Evolutionary conservation across 1,284 basidiomycete genomes (phyloP).

Genomic region (Cryptococcus sp.): DNA sequence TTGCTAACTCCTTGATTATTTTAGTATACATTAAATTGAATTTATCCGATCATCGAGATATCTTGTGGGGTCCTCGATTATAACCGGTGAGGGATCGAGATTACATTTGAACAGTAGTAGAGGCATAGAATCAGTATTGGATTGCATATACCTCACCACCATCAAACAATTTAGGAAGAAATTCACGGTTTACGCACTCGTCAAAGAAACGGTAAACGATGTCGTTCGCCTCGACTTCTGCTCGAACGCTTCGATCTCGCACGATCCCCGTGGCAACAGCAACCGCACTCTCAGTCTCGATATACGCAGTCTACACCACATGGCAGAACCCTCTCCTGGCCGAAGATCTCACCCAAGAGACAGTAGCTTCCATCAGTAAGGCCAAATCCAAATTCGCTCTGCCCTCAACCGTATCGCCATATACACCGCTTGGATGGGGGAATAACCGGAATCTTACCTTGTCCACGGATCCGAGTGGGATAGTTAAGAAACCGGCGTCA

Average conservation of each 20-base stretch:
- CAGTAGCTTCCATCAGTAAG: constrained; percentile 7
- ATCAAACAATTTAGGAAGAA: not conserved
- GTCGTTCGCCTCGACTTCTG: constrained; percentile 24
- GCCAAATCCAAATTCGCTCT: constrained; percentile 1
- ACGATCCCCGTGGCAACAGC: constrained; percentile 28
- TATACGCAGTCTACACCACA: constrained; percentile 23
- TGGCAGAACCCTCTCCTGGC: constrained; percentile 16
- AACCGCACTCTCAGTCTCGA: constrained; percentile 21
- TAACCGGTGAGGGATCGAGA: not conserved
- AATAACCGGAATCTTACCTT: constrained; percentile 37
- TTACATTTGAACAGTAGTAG: not conserved
- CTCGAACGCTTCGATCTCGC: constrained; percentile 17
- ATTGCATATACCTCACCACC: not conserved
- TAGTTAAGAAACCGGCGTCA: constrained; percentile 34
- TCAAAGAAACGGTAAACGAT: constrained; percentile 3
- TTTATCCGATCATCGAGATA: constrained; percentile 10
- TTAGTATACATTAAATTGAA: constrained; percentile 2
- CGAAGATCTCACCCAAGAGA: constrained; percentile 8
- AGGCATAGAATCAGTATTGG: too few relatives aligned
- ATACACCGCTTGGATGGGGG: constrained; percentile 42
- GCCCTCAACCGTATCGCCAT: constrained; percentile 14
- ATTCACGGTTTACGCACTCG: not conserved
- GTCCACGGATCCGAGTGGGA: constrained; percentile 19
- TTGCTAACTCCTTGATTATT: not conserved
- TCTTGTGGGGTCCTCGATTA: not conserved